These are phyloP conservation scores for Sporobolus alterniflorus DNA, from an alignment of 202 grass and related monocot species.

Conservation along the genomic window DNA sequence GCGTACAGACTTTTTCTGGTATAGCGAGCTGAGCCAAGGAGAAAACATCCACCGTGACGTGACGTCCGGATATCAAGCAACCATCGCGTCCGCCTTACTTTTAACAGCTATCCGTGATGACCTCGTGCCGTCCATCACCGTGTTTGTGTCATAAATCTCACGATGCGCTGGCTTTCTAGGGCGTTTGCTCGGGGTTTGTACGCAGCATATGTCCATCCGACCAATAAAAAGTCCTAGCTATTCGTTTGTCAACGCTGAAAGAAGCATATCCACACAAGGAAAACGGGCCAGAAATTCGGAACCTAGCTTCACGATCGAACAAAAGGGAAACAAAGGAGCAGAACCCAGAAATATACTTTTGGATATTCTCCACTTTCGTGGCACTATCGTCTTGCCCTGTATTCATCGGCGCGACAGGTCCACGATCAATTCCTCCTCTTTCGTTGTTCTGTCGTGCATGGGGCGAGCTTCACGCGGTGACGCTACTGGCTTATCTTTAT, in stretches of 20 bases:
- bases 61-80: background rate
- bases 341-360: background rate
- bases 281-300: background rate
- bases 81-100: background rate
- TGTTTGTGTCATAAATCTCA: background rate
- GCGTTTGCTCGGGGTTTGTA: background rate
- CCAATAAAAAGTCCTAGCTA: background rate
- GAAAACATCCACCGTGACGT: slow-evolving; percentile 18
- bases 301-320: background rate
- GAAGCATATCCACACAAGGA: background rate
- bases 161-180: background rate
- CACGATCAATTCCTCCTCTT: background rate
- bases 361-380: background rate
- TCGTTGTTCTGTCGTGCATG: background rate
- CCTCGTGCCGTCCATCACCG: background rate
- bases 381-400: background rate
- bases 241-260: background rate
- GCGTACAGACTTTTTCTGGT: background rate
- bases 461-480: background rate
- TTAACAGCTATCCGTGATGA: background rate
- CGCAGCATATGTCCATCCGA: no score
- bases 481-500: background rate
- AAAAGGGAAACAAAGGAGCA: background rate
- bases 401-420: background rate
- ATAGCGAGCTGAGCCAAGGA: background rate